phyloP scores from a whole-genome alignment of 2,329 filamentous ascomycete genomes.

The Cladobotryum mycophilum region DNA sequence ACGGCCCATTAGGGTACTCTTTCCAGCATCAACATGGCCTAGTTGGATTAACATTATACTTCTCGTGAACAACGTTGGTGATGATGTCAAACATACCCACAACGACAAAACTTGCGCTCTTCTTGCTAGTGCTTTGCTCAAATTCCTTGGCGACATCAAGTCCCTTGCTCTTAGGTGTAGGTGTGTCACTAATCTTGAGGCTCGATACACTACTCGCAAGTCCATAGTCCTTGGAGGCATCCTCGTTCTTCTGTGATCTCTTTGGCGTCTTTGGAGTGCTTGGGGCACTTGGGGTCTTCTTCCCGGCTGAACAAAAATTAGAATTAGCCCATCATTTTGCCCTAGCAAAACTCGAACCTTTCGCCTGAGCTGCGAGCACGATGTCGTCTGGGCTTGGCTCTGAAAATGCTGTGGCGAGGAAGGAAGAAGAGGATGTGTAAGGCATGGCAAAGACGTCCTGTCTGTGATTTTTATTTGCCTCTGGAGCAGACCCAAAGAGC shows the following conservation, averaged over 20 bases:
- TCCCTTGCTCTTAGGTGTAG: conserved; percentile 65
- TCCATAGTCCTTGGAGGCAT: conserved; percentile 18
- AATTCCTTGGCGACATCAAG: conserved; percentile 80
- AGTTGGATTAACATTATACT: conserved; percentile 14
- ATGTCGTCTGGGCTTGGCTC: conserved; percentile 88
- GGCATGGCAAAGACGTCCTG: conserved; percentile 38
- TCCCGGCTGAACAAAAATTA: conserved; percentile 49
- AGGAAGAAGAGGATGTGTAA: conserved; percentile 43
- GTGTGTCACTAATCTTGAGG: conserved; percentile 44
- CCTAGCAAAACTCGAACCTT: conserved; percentile 65
- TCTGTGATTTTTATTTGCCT: conserved; percentile 20
- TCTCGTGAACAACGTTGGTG: not conserved
- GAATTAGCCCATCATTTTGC: conserved; percentile 45
- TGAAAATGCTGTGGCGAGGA: conserved; percentile 61
- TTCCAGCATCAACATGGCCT: conserved; percentile 96
- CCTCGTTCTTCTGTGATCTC: conserved; percentile 34
- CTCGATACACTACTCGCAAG: conserved; percentile 25
- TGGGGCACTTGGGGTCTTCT: conserved; percentile 37
- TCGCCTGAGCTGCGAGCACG: conserved; percentile 78
- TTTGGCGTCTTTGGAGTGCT: conserved; percentile 25
- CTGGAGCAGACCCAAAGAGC: conserved; percentile 41
- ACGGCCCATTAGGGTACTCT: conserved; percentile 97
- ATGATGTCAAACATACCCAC: conserved; percentile 55
- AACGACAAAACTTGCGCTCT: conserved; percentile 83
- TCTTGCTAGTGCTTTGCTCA: conserved; percentile 68